Percentiles rank a stretch among this genome's conserved stretches.
Conservation (phyloP, 805 yeast genomes). For the Jamesozyma hellenica region DNA sequence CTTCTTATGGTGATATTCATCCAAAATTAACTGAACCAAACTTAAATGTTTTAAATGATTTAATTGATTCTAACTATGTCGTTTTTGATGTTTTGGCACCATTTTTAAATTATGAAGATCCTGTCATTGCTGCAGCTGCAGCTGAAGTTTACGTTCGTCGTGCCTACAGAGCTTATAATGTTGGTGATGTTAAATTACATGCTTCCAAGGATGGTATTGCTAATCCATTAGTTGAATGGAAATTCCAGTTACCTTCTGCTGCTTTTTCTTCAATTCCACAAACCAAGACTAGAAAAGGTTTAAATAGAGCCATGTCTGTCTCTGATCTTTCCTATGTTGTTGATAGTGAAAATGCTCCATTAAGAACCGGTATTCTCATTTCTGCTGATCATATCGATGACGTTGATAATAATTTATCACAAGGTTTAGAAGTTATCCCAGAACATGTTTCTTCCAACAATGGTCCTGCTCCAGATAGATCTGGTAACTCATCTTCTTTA, state of each 20-base stretch:
- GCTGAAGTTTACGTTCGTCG: constrained; percentile 94
- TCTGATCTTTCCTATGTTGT: constrained; percentile 84
- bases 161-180: constrained; percentile 91
- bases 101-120: constrained; percentile 74
- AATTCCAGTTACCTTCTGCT: constrained; percentile 77
- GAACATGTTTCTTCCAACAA: constrained; percentile 29
- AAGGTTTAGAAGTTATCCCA: constrained; percentile 66
- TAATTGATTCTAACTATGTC: constrained; percentile 90
- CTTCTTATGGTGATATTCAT: constrained; percentile 79
- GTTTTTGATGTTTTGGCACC: constrained; percentile 94
- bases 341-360: constrained; percentile 53
- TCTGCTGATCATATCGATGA: constrained; percentile 82
- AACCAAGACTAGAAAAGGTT: constrained; percentile 35
- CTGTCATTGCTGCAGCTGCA: constrained; percentile 89
- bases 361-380: constrained; percentile 76
- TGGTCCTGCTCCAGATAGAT: constrained; percentile 44
- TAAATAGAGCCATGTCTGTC: constrained; percentile 85
- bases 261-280: constrained; percentile 64
- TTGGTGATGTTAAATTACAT: constrained; percentile 63
- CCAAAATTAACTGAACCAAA: constrained; percentile 73
- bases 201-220: constrained; percentile 26
- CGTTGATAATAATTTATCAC: constrained; percentile 67
- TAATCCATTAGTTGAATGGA: constrained; percentile 74
- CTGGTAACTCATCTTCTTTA: constrained; percentile 33
- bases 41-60: constrained; percentile 70